Evolutionary conservation across 2,329 filamentous ascomycete genomes (phyloP).

Genomic region (Cryphonectria parasitica): DNA sequence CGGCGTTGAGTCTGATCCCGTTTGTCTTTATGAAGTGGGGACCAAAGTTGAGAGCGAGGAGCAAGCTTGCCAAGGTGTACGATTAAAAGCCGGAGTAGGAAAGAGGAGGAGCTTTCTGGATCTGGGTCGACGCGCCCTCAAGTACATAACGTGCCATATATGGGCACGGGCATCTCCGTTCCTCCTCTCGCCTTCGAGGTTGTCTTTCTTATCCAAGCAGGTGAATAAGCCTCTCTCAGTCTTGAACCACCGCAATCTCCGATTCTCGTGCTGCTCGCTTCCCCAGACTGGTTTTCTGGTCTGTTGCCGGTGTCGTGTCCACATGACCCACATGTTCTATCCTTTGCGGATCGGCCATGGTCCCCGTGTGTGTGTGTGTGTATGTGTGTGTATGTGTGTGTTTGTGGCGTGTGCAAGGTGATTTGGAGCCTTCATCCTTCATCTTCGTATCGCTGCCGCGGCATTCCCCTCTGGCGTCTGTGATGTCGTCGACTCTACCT

Average conservation of each 20-base stretch:
- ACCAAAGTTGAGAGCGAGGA: constrained; percentile 42
- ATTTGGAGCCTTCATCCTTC: neutral
- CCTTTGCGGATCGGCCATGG: neutral
- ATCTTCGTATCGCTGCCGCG: neutral
- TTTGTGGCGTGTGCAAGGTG: neutral
- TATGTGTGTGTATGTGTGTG: neutral
- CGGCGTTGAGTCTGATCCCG: constrained; percentile 40
- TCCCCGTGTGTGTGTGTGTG: no score
- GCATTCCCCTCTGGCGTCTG: neutral
- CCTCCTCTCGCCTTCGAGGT: neutral
- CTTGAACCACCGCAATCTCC: neutral
- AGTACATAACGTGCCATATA: neutral
- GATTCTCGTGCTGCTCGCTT: neutral
- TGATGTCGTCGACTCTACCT: neutral
- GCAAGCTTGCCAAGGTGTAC: constrained; percentile 40
- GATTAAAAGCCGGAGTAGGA: neutral
- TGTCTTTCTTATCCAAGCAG: neutral
- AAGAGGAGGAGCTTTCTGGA: neutral
- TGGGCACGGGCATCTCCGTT: neutral
- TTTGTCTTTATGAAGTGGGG: constrained; percentile 50
- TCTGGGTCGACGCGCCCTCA: neutral
- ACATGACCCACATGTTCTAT: neutral
- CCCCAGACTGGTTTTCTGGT: neutral
- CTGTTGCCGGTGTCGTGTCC: neutral
- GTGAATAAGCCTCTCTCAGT: neutral